phyloP scores from a whole-genome alignment of 768 basidiomycete genomes.

The Suillus fuscotomentosus region DNA sequence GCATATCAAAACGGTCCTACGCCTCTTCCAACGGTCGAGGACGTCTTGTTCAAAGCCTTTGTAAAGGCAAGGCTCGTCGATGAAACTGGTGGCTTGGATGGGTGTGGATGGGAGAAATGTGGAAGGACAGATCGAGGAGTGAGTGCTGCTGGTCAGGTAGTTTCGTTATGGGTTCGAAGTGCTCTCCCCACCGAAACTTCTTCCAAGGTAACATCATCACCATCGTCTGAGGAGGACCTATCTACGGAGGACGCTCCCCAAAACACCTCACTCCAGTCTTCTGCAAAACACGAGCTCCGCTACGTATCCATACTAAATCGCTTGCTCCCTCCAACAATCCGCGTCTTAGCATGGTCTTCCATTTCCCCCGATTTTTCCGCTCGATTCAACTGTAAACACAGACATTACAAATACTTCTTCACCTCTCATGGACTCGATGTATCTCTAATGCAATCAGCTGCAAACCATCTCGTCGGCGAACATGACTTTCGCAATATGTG shows the following conservation, averaged over 20 bases:
- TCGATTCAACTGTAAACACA: slow-evolving; percentile 78
- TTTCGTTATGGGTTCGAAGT: slow-evolving; percentile 89
- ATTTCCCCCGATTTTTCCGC: slow-evolving; percentile 79
- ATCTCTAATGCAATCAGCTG: slow-evolving; percentile 72
- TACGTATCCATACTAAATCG: not conserved
- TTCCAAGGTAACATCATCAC: no score
- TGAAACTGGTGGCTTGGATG: slow-evolving; percentile 68
- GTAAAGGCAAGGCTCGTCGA: slow-evolving; percentile 79
- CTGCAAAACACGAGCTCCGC: not conserved
- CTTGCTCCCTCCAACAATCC: not conserved
- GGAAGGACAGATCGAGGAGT: slow-evolving; percentile 96
- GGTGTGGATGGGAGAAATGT: slow-evolving; percentile 88
- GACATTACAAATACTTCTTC: slow-evolving; percentile 98
- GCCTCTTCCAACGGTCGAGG: slow-evolving; percentile 88
- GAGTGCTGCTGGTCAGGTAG: slow-evolving; percentile 90
- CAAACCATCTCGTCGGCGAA: slow-evolving; percentile 70
- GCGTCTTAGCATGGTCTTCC: slow-evolving; percentile 88
- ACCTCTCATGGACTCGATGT: slow-evolving; percentile 66
- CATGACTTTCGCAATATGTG: slow-evolving; percentile 97
- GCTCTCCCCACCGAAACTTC: slow-evolving; percentile 34
- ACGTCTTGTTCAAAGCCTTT: slow-evolving; percentile 77
- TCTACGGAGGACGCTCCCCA: not conserved
- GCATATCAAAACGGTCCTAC: slow-evolving; percentile 74
- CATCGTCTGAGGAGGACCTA: no score
- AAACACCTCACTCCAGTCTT: not conserved